Percentiles rank a stretch among this genome's conserved stretches.
phyloP scores from a whole-genome alignment of 2,329 filamentous ascomycete species.

The Diaporthe longicolla region DNA sequence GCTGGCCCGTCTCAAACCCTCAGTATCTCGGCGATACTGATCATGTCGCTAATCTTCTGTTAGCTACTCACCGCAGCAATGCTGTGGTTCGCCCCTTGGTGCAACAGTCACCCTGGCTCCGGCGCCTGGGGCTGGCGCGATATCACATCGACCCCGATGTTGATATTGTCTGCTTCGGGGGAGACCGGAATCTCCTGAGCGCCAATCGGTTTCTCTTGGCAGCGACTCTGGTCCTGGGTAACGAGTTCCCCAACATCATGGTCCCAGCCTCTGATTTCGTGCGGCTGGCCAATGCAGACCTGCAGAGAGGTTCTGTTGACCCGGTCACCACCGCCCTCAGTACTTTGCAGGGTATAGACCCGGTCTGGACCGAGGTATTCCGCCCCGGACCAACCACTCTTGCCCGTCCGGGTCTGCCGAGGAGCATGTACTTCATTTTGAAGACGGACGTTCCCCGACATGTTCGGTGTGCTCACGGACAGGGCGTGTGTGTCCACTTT shows the following conservation, averaged over 20 bases:
- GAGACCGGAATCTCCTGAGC: neutral
- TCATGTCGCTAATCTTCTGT: neutral
- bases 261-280: neutral
- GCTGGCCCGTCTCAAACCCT: neutral
- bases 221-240: neutral
- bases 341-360: neutral
- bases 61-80: neutral
- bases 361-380: neutral
- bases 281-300: rapidly evolving
- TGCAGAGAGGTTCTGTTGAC: neutral
- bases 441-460: neutral
- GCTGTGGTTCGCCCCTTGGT: neutral
- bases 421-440: neutral
- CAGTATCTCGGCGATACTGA: neutral
- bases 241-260: neutral
- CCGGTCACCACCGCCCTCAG: neutral
- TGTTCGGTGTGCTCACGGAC: neutral
- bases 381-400: neutral
- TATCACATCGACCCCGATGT: neutral
- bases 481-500: neutral
- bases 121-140: neutral
- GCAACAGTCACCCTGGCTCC: neutral
- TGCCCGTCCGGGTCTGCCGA: neutral
- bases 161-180: neutral
- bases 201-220: neutral